phyloP scores from a whole-genome alignment of 2,329 filamentous ascomycete genomes.

The Lithohypha guttulata region DNA sequence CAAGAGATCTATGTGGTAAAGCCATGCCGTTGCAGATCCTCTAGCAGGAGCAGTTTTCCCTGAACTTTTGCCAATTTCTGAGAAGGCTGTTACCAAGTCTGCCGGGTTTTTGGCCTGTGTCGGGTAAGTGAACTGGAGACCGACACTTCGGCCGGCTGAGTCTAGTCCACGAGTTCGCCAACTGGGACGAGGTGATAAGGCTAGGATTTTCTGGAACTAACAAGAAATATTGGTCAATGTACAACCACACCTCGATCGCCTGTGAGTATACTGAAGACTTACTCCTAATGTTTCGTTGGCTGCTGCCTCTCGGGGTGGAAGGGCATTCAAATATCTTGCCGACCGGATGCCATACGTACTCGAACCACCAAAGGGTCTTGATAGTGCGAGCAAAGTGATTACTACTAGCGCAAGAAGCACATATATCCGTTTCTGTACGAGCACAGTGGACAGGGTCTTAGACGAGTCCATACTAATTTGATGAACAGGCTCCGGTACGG shows the following conservation, averaged over 20 bases:
- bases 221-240: not conserved
- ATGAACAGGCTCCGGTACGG: too few relatives aligned
- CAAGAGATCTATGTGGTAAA: conserved; percentile 30
- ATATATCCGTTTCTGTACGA: too few relatives aligned
- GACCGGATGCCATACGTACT: too few relatives aligned
- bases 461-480: too few relatives aligned
- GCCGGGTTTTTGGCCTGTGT: conserved; percentile 22
- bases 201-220: conserved; percentile 25
- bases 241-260: not conserved
- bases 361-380: too few relatives aligned
- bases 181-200: conserved; percentile 26
- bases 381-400: too few relatives aligned
- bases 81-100: not conserved
- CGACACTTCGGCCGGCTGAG: conserved; percentile 26
- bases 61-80: conserved; percentile 17
- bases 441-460: too few relatives aligned
- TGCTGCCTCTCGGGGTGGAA: not conserved
- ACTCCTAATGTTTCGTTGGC: not conserved
- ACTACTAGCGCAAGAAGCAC: too few relatives aligned
- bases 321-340: too few relatives aligned
- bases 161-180: conserved; percentile 30
- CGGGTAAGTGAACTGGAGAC: conserved; percentile 26
- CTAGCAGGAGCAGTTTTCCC: not conserved
- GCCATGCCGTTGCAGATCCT: conserved; percentile 25
- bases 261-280: too few relatives aligned